Conservation (phyloP, 208 protist genomes). For the Crithidia thermophila region DNA sequence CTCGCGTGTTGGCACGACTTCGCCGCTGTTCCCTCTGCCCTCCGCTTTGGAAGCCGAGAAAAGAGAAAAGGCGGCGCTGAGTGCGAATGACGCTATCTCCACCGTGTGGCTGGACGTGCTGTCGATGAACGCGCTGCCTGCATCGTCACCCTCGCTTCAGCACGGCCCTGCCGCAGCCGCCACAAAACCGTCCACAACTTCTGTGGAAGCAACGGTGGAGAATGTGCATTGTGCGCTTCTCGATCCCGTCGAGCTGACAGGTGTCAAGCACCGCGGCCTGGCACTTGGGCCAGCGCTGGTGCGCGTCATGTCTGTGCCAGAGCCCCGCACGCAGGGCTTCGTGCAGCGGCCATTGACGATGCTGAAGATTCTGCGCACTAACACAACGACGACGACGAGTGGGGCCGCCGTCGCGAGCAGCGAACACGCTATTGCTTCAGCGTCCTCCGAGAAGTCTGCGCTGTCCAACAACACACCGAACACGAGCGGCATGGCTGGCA, state of each 20-base stretch:
- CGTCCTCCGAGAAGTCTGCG: not conserved
- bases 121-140: constrained; percentile 8
- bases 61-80: too few relatives aligned
- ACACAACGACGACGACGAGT: too few relatives aligned
- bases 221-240: constrained; percentile 34
- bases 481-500: too few relatives aligned
- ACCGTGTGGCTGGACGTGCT: constrained; percentile 24
- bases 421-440: not conserved
- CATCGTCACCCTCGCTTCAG: too few relatives aligned
- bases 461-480: not conserved
- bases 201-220: not conserved
- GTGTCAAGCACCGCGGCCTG: constrained; percentile 44
- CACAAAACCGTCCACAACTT: too few relatives aligned
- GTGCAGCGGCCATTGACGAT: constrained; percentile 20
- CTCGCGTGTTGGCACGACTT: constrained; percentile 20
- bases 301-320: constrained; percentile 39
- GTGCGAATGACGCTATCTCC: not conserved
- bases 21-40: not conserved
- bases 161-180: too few relatives aligned
- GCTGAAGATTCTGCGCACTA: constrained; percentile 19
- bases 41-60: not conserved
- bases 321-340: constrained; percentile 18
- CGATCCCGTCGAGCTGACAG: constrained; percentile 51
- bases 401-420: not conserved
- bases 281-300: constrained; percentile 55